These are phyloP conservation scores for Amphicarpaea edgeworthii DNA, from an alignment of 306 rosid species.

Conservation along the genomic window DNA sequence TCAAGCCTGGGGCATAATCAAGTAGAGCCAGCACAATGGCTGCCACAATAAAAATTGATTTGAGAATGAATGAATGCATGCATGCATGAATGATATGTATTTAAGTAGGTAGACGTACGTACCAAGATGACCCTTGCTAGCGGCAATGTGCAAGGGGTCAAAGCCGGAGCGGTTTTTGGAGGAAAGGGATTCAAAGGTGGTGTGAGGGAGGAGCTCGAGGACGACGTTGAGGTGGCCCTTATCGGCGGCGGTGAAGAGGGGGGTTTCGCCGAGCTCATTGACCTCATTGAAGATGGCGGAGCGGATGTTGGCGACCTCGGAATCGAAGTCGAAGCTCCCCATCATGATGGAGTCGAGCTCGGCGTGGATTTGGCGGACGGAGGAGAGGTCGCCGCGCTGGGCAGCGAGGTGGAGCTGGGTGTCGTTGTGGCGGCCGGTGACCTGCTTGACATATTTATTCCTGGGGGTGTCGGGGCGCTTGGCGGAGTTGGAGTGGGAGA, in stretches of 20 bases:
- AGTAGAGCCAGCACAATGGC: conserved; percentile 68
- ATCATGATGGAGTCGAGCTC: conserved; percentile 79
- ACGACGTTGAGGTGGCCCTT: conserved; percentile 70
- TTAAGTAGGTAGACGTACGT: too few species aligned
- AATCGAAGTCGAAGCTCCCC: conserved; percentile 71
- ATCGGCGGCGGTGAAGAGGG: conserved; percentile 76
- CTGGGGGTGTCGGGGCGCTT: conserved; percentile 58
- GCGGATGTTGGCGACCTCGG: conserved; percentile 69
- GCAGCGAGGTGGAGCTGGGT: conserved; percentile 90
- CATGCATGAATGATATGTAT: too few species aligned
- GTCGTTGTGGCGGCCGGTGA: conserved; percentile 84
- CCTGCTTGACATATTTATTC: conserved; percentile 86
- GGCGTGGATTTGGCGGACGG: conserved; percentile 56
- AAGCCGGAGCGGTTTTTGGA: conserved; percentile 74
- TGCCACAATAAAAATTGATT: conserved; percentile 44
- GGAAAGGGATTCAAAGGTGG: conserved; percentile 58
- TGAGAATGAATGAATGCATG: too few species aligned
- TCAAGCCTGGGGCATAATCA: conserved; percentile 70
- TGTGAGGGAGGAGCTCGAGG: conserved; percentile 62
- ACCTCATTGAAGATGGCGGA: conserved; percentile 80
- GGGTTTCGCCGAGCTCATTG: conserved; percentile 86
- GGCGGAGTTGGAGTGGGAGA: conserved; percentile 63
- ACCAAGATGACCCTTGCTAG: conserved; percentile 85
- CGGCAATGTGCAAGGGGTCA: conserved; percentile 79
- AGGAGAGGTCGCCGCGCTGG: conserved; percentile 61